Evolutionary conservation across 345 rosid species (phyloP).

Genomic region (Eucalyptus marginata): DNA sequence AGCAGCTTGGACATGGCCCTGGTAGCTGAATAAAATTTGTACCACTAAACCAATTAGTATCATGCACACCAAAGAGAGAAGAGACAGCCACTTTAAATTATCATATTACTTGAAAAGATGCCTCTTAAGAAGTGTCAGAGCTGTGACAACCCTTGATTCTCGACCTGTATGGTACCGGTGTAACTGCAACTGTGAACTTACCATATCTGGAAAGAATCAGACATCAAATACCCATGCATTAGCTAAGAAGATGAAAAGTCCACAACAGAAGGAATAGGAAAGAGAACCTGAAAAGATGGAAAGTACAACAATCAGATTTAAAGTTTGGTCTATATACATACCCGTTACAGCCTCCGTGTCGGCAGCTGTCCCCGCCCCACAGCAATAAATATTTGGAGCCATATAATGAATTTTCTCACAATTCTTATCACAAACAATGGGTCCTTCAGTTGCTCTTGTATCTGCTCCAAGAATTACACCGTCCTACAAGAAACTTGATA

Average conservation of each 20-base stretch:
- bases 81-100: background rate
- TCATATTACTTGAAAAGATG: conserved; percentile 5
- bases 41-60: background rate
- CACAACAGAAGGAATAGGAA: background rate
- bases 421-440: conserved; percentile 96
- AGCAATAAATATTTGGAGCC: conserved; percentile 97
- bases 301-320: background rate
- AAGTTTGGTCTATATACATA: background rate
- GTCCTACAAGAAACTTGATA: conserved; percentile 23
- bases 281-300: background rate
- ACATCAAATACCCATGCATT: background rate
- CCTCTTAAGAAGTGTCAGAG: conserved; percentile 3
- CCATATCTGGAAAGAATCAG: conserved; percentile 2
- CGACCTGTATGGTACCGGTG: conserved; percentile 8
- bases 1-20: conserved; percentile 9
- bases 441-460: conserved; percentile 60
- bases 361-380: conserved; percentile 99
- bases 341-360: conserved; percentile 99
- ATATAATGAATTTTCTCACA: conserved; percentile 97
- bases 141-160: conserved; percentile 10
- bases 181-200: conserved; percentile 7
- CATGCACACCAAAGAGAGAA: background rate
- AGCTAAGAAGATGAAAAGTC: background rate
- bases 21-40: conserved; percentile 1
- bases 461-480: conserved; percentile 94